Evolutionary conservation across 306 rosid genomes (phyloP).

Genomic region (Spatholobus suberectus): DNA sequence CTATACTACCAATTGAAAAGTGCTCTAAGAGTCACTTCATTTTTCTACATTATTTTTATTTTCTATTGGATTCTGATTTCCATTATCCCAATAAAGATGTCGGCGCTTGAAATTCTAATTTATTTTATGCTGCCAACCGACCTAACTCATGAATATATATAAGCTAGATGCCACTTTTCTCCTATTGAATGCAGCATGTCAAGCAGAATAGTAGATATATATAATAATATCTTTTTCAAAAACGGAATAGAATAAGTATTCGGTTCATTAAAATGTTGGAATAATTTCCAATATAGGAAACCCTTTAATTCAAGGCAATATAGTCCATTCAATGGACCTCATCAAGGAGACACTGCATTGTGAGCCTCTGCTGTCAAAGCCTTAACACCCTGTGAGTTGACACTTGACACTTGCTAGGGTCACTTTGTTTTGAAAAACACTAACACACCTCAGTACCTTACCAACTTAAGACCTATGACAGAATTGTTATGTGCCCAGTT

Average conservation of each 20-base stretch:
- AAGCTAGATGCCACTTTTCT: slow-evolving; percentile 30
- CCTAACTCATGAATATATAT: slow-evolving; percentile 37
- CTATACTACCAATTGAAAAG: too few species aligned
- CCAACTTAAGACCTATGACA: slow-evolving; percentile 23
- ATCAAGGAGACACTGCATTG: slow-evolving; percentile 11
- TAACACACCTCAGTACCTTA: background rate
- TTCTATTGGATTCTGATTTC: slow-evolving; percentile 27
- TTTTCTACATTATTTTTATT: background rate
- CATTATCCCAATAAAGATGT: slow-evolving; percentile 5
- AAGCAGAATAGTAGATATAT: background rate
- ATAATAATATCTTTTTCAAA: background rate
- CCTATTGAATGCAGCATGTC: background rate
- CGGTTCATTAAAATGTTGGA: slow-evolving; percentile 28
- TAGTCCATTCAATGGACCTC: slow-evolving; percentile 29
- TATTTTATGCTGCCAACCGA: slow-evolving; percentile 37
- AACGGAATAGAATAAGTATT: slow-evolving; percentile 22
- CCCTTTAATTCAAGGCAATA: background rate
- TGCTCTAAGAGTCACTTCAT: slow-evolving; percentile 23
- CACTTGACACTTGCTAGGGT: slow-evolving; percentile 9
- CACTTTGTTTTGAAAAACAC: slow-evolving; percentile 20
- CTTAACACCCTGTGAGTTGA: slow-evolving; percentile 8
- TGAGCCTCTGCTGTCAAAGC: slow-evolving; percentile 29
- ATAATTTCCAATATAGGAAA: slow-evolving; percentile 20
- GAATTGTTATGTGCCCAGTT: slow-evolving; percentile 24
- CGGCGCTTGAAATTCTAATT: background rate